Base-by-base conservation (phyloP, 495 filamentous ascomycete species). In the Aspergillus leporis region DNA sequence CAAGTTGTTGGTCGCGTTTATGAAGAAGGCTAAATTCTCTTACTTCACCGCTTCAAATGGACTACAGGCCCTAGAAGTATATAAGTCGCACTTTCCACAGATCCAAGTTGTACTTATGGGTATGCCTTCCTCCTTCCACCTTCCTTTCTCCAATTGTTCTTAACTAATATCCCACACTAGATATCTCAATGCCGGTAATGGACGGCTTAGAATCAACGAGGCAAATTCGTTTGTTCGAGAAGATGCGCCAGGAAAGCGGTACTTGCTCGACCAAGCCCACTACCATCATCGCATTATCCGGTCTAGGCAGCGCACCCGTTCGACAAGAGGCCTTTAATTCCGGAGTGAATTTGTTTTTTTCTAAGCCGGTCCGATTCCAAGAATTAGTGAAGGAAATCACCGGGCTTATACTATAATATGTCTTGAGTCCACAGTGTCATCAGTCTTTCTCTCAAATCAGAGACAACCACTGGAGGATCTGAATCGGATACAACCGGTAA, bases 131-230 rank as follows among this genome's bases (percentile, higher is more conserved):
- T 18, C 21, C 25, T 28, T 28, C 25, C 25, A 28, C 36, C 45
- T 40, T 23, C 36, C 19, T 18, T 31, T 18, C 2, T 16, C 6
- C 8, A 30, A 14, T 53, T 28, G 19, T 31, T 6, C 21, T 25
- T 22, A 30, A 32, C 22, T 36, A 32, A 51, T 59, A 41, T 56
- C 84, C 2, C 55, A 84, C 0, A 79, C 81, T 66, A 77, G 90
- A 94, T 71, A 87, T 91, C 14, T 90, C 92, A 69, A 94, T 94
- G 90, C 90, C 90, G 0, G 80, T 92, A 9, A 82, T 93, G 28
- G 87, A 93, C 66, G 90, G 90, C 10, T 92, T 92, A 66, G 85
- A 92, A 68, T 87, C 89, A 4, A 88, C 89, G 0, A 84, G 85
- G 45, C 74, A 87, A 48, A 85, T 94, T 51, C 82, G 90, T 4